These are phyloP conservation scores for Candida khao-thaluensis DNA, from an alignment of 805 yeast species.

Conservation along the genomic window DNA sequence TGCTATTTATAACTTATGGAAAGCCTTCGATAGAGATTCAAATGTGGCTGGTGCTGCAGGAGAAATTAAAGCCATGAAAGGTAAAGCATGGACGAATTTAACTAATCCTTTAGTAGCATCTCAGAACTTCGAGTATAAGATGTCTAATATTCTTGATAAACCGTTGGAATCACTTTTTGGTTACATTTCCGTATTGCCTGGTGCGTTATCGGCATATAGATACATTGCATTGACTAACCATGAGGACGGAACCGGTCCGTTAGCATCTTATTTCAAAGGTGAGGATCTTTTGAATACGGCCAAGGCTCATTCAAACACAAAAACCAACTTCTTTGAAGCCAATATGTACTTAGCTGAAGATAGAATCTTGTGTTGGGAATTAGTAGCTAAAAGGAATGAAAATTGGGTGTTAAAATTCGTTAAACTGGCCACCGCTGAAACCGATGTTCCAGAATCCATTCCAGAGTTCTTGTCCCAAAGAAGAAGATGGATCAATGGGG, in stretches of 20 bases:
- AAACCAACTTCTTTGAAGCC: conserved; percentile 85
- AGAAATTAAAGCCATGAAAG: conserved; percentile 93
- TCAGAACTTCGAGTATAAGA: conserved; percentile 93
- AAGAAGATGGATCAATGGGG: conserved; percentile 96
- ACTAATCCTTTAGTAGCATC: conserved; percentile 92
- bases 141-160: conserved; percentile 94
- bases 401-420: conserved; percentile 92
- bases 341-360: conserved; percentile 98
- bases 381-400: conserved; percentile 79
- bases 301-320: conserved; percentile 31
- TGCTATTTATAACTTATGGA: conserved; percentile 93
- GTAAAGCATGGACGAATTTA: conserved; percentile 77
- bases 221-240: conserved; percentile 83
- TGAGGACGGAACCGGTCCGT: conserved; percentile 90
- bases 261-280: conserved; percentile 86
- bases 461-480: conserved; percentile 89
- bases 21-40: conserved; percentile 93
- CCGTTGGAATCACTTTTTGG: conserved; percentile 93
- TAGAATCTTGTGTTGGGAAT: conserved; percentile 93
- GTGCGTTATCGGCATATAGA: conserved; percentile 93
- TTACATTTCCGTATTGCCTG: conserved; percentile 89
- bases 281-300: conserved; percentile 49
- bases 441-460: conserved; percentile 89
- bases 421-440: conserved; percentile 90
- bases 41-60: conserved; percentile 99